A percentile compares a stretch with the other conserved stretches of the same genome.
Conservation (phyloP, 345 rosid species). For the Rhizophora apiculata region DNA sequence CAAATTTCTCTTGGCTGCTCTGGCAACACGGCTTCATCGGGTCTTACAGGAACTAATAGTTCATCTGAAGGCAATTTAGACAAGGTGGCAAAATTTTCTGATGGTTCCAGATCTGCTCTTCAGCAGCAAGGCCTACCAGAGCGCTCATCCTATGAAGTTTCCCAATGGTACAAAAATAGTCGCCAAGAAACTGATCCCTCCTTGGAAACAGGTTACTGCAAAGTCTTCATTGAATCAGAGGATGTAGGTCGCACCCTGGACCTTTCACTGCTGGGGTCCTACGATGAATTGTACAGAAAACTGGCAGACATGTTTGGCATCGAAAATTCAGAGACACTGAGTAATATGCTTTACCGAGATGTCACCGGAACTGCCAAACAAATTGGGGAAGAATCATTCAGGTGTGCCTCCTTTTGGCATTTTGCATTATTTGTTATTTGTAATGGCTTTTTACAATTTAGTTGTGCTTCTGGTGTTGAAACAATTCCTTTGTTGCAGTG, state of each 20-base stretch:
- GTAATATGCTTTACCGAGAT: slow-evolving; percentile 41
- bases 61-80: slow-evolving; percentile 24
- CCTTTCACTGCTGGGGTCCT: slow-evolving; percentile 42
- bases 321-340: slow-evolving; percentile 33
- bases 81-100: slow-evolving; percentile 12
- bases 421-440: background rate
- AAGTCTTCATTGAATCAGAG: slow-evolving; percentile 57
- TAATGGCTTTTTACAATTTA: background rate
- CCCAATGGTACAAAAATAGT: slow-evolving; percentile 34
- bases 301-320: slow-evolving; percentile 47
- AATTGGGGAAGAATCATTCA: slow-evolving; percentile 46
- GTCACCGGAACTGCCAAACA: slow-evolving; percentile 39
- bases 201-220: slow-evolving; percentile 46
- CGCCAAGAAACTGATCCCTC: slow-evolving; percentile 34
- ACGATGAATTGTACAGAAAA: slow-evolving; percentile 43
- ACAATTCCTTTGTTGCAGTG: slow-evolving; percentile 34
- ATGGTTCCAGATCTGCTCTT: slow-evolving; percentile 21
- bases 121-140: slow-evolving; percentile 32
- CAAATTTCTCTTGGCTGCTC: slow-evolving; percentile 37
- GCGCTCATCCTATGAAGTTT: slow-evolving; percentile 30
- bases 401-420: slow-evolving; percentile 24
- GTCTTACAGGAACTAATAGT: slow-evolving; percentile 21
- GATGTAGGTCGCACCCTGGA: slow-evolving; percentile 56
- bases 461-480: no score
- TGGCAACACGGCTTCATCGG: slow-evolving; percentile 32